Conservation (phyloP, 306 rosid species). For the Dalbergia cochinchinensis region DNA sequence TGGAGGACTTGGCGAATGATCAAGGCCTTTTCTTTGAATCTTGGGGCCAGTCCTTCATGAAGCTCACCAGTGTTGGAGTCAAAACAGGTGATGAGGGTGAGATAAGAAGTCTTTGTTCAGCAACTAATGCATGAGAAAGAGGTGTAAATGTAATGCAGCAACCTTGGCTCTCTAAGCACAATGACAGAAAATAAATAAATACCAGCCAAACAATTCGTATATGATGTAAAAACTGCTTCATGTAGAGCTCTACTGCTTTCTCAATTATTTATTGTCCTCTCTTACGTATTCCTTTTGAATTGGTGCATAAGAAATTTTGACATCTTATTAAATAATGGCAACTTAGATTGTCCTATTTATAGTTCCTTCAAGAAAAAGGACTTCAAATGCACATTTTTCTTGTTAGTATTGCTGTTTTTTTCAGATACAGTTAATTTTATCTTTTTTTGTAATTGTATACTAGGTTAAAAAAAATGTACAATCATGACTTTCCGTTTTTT, state of each 20-base stretch:
- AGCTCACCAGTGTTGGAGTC: constrained; percentile 48
- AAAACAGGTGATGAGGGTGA: constrained; percentile 53
- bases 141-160: not conserved
- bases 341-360: not conserved
- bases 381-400: not conserved
- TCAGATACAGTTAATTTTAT: too few relatives aligned
- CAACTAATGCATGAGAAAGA: constrained; percentile 41
- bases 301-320: not conserved
- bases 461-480: too few relatives aligned
- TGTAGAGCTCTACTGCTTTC: not conserved
- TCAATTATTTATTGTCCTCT: not conserved
- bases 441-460: too few relatives aligned
- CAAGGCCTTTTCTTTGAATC: constrained; percentile 65
- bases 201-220: not conserved
- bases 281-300: constrained; percentile 19
- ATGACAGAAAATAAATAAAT: constrained; percentile 9
- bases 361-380: not conserved
- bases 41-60: constrained; percentile 63
- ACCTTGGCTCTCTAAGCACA: constrained; percentile 17
- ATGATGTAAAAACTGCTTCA: constrained; percentile 16
- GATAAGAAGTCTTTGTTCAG: constrained; percentile 64
- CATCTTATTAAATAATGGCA: constrained; percentile 7
- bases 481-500: too few relatives aligned
- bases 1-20: constrained; percentile 64
- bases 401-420: not conserved